Evolutionary conservation across 2,329 filamentous ascomycete genomes (phyloP).

Genomic region (Talaromyces islandicus): DNA sequence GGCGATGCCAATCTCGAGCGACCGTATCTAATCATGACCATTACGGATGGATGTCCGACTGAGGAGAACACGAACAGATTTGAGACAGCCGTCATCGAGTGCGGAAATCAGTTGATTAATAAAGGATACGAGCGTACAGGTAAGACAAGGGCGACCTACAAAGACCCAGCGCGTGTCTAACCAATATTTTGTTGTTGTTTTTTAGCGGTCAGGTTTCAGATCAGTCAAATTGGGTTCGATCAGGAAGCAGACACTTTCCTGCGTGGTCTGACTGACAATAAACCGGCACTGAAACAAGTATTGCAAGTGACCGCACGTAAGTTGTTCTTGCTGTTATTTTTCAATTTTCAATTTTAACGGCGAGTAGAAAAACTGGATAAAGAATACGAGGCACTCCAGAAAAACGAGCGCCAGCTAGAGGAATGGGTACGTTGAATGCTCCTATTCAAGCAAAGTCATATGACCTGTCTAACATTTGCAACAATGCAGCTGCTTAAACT

Average conservation of each 20-base stretch:
- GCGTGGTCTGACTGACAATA: background rate
- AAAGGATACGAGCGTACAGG: background rate
- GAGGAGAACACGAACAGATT: background rate
- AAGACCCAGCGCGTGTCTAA: background rate
- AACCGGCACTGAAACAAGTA: background rate
- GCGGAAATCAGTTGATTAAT: background rate
- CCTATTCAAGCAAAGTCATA: background rate
- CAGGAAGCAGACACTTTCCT: background rate
- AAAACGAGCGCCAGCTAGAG: background rate
- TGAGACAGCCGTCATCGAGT: background rate
- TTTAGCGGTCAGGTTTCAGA: slow-evolving; percentile 1
- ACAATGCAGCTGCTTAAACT: background rate
- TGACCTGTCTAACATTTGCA: background rate
- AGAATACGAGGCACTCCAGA: background rate
- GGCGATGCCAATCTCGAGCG: background rate
- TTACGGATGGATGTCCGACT: background rate
- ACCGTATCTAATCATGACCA: background rate
- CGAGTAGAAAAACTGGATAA: background rate
- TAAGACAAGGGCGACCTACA: background rate
- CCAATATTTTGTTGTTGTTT: background rate
- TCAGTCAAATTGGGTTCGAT: background rate
- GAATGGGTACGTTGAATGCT: background rate
- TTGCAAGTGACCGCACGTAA: background rate
- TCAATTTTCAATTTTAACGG: background rate
- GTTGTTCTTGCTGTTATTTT: background rate